These are phyloP conservation scores for Cornus controversa DNA, from an alignment of 148 eudicot genomes.

Conservation along the genomic window DNA sequence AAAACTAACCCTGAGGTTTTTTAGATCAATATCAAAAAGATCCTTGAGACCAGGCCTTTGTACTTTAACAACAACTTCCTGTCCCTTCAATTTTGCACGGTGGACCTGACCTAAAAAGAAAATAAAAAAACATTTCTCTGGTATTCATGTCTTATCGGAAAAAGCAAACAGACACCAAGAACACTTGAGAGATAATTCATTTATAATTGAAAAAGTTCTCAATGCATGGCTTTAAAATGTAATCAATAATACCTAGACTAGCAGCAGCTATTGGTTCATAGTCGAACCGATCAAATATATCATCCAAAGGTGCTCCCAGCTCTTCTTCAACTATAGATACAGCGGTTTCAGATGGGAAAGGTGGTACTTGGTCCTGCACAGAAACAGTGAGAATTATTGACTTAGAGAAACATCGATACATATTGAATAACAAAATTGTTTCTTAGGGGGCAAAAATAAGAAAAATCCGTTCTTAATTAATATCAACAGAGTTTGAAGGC, in stretches of 20 bases:
- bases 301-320: slow-evolving; percentile 69
- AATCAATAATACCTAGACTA: slow-evolving; percentile 75
- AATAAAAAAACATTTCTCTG: background rate
- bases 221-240: background rate
- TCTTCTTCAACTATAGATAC: slow-evolving; percentile 88
- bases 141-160: slow-evolving; percentile 7
- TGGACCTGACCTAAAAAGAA: slow-evolving; percentile 92
- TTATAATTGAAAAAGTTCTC: background rate
- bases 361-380: slow-evolving; percentile 98
- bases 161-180: slow-evolving; percentile 4
- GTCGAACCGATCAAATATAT: slow-evolving; percentile 83
- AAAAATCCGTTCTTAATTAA: background rate
- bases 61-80: slow-evolving; percentile 92
- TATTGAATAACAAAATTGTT: background rate
- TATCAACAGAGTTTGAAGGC: background rate
- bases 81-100: slow-evolving; percentile 87
- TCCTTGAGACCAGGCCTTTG: slow-evolving; percentile 98
- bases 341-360: slow-evolving; percentile 92
- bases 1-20: slow-evolving; percentile 84
- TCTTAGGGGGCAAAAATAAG: background rate
- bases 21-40: slow-evolving; percentile 98
- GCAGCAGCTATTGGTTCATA: slow-evolving; percentile 96
- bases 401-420: background rate
- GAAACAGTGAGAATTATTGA: slow-evolving; percentile 3
- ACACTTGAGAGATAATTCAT: background rate